These are phyloP conservation scores for Dioszegia aurantiaca DNA, from an alignment of 768 basidiomycete species.

Conservation along the genomic window DNA sequence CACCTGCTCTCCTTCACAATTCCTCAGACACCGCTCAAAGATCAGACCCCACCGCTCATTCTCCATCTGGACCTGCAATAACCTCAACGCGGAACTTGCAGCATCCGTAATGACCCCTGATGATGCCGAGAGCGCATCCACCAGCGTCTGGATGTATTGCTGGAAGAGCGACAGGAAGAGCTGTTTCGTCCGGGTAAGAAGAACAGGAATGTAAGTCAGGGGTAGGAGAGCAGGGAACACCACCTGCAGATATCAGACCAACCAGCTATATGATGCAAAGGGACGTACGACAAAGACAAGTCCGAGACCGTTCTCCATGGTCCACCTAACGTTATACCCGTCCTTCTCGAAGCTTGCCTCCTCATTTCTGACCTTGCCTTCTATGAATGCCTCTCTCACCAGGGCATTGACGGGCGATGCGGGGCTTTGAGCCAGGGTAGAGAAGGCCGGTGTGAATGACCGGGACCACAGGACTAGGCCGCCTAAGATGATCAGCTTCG, in stretches of 20 bases:
- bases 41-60: constrained; percentile 44
- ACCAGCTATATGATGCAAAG: not conserved
- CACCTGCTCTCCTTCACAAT: constrained; percentile 16
- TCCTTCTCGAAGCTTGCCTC: constrained; percentile 88
- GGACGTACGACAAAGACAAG: constrained; percentile 87
- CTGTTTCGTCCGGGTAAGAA: constrained; percentile 72
- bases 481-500: constrained; percentile 57
- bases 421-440: constrained; percentile 65
- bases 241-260: constrained; percentile 59
- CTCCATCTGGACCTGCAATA: constrained; percentile 33
- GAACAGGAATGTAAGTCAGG: constrained; percentile 86
- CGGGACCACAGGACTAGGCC: constrained; percentile 92
- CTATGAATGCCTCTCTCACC: constrained; percentile 85
- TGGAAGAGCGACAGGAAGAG: constrained; percentile 84
- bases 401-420: constrained; percentile 83
- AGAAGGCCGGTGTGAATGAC: constrained; percentile 85
- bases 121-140: constrained; percentile 62
- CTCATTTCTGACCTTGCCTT: constrained; percentile 60
- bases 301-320: constrained; percentile 89
- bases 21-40: constrained; percentile 45
- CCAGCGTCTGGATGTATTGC: constrained; percentile 76
- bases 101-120: constrained; percentile 23
- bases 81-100: constrained; percentile 21
- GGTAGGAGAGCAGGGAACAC: constrained; percentile 96
- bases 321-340: constrained; percentile 91